Conservation (phyloP, 129 eudicot species). For the Deinandra increscens region DNA sequence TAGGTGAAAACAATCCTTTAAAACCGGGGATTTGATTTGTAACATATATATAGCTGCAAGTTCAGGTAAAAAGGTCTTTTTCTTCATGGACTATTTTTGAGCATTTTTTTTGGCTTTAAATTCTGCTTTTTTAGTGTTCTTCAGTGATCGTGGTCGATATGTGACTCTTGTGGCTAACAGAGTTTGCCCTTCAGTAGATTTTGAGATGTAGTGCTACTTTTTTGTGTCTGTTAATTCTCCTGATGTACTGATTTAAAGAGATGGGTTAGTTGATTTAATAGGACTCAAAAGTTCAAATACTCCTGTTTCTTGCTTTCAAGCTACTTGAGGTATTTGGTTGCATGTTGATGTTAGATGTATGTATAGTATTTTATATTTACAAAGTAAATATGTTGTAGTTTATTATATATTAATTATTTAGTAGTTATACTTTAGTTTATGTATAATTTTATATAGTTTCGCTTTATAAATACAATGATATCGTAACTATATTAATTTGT, state of each 20-base stretch:
- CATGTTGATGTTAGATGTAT: not conserved
- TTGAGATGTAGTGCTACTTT: slow-evolving; percentile 47
- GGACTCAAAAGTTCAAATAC: slow-evolving; percentile 30
- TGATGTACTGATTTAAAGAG: slow-evolving; percentile 35
- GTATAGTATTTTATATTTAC: not conserved
- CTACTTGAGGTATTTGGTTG: not conserved
- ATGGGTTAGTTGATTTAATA: slow-evolving; percentile 33
- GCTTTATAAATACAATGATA: too few species aligned
- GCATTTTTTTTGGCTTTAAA: slow-evolving; percentile 7
- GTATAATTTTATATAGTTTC: too few species aligned
- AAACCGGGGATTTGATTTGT: slow-evolving; percentile 55
- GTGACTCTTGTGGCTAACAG: slow-evolving; percentile 49
- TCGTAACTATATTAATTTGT: too few species aligned
- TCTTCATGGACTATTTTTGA: slow-evolving; percentile 18
- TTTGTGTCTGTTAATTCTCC: slow-evolving; percentile 22
- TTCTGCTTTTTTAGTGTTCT: slow-evolving; percentile 28
- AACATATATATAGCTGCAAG: slow-evolving; percentile 61
- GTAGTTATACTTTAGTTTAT: too few species aligned
- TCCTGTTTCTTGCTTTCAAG: not conserved
- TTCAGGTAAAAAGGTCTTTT: slow-evolving; percentile 47
- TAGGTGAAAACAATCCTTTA: slow-evolving; percentile 64
- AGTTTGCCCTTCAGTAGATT: slow-evolving; percentile 35
- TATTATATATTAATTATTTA: too few species aligned
- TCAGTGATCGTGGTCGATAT: slow-evolving; percentile 30
- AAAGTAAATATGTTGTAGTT: too few species aligned